Evolutionary conservation across 2,329 filamentous ascomycete genomes (phyloP).

Genomic region (Ophidiomyces ophidiicola): DNA sequence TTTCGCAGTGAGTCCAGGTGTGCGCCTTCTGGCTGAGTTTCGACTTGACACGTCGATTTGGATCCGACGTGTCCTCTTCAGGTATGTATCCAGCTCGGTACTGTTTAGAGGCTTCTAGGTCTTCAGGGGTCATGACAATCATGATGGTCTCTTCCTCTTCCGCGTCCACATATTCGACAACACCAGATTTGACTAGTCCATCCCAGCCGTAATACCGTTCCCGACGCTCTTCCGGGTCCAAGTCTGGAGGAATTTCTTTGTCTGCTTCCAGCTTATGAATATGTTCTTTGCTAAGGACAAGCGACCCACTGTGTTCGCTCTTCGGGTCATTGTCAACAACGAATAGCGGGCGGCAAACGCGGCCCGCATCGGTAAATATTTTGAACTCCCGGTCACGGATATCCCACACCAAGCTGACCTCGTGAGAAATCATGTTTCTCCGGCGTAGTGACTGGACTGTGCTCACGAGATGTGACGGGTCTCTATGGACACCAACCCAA

Average conservation of each 20-base stretch:
- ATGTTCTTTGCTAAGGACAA: conserved; percentile 77
- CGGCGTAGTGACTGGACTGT: conserved; percentile 67
- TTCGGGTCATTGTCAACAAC: conserved; percentile 77
- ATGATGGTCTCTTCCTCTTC: conserved; percentile 98
- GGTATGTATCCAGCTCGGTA: conserved; percentile 53
- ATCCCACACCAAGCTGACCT: conserved; percentile 89
- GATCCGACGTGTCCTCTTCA: conserved; percentile 55
- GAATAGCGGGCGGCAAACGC: conserved; percentile 87
- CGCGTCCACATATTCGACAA: conserved; percentile 90
- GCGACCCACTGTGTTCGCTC: conserved; percentile 59
- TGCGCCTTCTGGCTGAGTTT: conserved; percentile 76
- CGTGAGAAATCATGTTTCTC: conserved; percentile 71
- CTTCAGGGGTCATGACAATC: conserved; percentile 98
- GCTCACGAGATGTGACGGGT: conserved; percentile 71
- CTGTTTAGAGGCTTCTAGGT: conserved; percentile 65
- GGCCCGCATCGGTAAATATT: conserved; percentile 92
- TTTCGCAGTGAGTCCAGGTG: conserved; percentile 96
- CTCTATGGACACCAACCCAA: conserved; percentile 91
- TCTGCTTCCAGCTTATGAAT: conserved; percentile 65
- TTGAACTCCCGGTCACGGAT: conserved; percentile 97
- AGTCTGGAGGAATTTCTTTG: conserved; percentile 49
- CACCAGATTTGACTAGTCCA: conserved; percentile 68
- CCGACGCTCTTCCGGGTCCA: conserved; percentile 46
- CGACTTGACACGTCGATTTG: conserved; percentile 77
- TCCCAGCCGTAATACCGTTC: conserved; percentile 71